Conservation (phyloP, 1,284 basidiomycete genomes). For the Ustilago trichophora region DNA sequence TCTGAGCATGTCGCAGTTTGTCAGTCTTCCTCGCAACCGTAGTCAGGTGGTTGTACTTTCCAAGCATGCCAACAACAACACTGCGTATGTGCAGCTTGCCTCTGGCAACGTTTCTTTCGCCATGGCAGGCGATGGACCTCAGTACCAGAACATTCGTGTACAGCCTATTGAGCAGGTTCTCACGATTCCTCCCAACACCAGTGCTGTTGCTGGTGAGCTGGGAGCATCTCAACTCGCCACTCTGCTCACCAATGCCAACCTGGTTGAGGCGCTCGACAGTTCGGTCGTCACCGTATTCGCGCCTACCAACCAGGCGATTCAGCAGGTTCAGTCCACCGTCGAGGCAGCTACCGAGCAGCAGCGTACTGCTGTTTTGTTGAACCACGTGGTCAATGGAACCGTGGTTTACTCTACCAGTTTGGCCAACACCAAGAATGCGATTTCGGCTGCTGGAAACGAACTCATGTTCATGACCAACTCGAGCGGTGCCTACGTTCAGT, state of each 20-base stretch:
- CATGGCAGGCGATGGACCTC: constrained; percentile 67
- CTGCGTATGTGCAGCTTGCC: constrained; percentile 72
- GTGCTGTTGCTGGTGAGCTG: constrained; percentile 14
- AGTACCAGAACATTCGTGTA: constrained; percentile 68
- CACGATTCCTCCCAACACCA: constrained; percentile 60
- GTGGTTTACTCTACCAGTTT: constrained; percentile 73
- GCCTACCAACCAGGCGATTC: constrained; percentile 67
- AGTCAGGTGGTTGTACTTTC: constrained; percentile 75
- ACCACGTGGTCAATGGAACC: constrained; percentile 75
- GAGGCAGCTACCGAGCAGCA: constrained; percentile 72
- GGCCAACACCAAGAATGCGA: constrained; percentile 59
- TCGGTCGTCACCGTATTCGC: constrained; percentile 76
- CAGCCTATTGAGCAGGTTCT: constrained; percentile 69
- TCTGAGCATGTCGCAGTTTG: constrained; percentile 69
- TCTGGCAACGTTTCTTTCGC: constrained; percentile 49
- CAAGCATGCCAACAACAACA: constrained; percentile 67
- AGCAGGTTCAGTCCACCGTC: constrained; percentile 69
- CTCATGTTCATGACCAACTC: constrained; percentile 72
- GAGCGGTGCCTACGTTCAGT: constrained; percentile 74
- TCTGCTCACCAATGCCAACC: constrained; percentile 66
- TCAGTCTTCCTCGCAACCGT: constrained; percentile 37
- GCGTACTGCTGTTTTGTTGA: constrained; percentile 67
- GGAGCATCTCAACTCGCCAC: constrained; percentile 63
- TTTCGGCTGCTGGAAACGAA: constrained; percentile 74
- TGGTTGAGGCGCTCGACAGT: constrained; percentile 69